phyloP scores from a whole-genome alignment of 352 stramenopile species.

The Globisporangium megalacanthum region DNA sequence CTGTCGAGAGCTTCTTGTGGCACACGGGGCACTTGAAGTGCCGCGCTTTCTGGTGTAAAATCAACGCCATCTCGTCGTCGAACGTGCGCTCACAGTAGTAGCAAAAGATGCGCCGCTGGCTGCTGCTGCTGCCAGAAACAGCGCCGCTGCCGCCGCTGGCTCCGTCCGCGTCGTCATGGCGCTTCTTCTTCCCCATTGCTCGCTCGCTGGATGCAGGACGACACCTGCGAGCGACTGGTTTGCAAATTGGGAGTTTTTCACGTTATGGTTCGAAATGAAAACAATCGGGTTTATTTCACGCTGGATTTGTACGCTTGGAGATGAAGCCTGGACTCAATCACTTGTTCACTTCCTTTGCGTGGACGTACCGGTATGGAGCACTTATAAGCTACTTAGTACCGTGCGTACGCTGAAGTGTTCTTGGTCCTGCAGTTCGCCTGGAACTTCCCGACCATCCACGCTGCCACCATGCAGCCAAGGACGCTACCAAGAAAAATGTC shows the following conservation, averaged over 20 bases:
- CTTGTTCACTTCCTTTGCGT: too few relatives aligned
- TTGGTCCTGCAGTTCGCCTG: too few relatives aligned
- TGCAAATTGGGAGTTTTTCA: too few relatives aligned
- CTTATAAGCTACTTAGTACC: too few relatives aligned
- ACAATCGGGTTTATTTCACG: too few relatives aligned
- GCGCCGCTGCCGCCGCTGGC: slow-evolving; percentile 5
- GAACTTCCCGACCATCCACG: too few relatives aligned
- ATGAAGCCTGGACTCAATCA: too few relatives aligned
- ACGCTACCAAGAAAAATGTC: neutral
- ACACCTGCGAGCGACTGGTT: too few relatives aligned
- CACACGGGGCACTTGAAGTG: slow-evolving; percentile 91
- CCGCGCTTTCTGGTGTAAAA: slow-evolving; percentile 91
- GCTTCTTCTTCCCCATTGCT: slow-evolving; percentile 83
- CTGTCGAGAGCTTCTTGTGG: slow-evolving; percentile 90
- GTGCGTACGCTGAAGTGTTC: too few relatives aligned
- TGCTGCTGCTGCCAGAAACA: slow-evolving; percentile 13
- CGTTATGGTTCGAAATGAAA: too few relatives aligned
- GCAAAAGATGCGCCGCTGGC: slow-evolving; percentile 78
- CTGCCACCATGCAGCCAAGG: neutral
- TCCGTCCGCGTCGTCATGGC: slow-evolving; percentile 41
- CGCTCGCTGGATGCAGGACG: neutral
- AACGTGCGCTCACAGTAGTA: slow-evolving; percentile 93
- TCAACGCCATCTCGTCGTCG: slow-evolving; percentile 89
- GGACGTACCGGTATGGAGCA: too few relatives aligned
- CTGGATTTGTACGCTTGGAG: too few relatives aligned